Evolutionary conservation across 1,284 basidiomycete genomes (phyloP).

Genomic region (Marasmius tenuissimus): DNA sequence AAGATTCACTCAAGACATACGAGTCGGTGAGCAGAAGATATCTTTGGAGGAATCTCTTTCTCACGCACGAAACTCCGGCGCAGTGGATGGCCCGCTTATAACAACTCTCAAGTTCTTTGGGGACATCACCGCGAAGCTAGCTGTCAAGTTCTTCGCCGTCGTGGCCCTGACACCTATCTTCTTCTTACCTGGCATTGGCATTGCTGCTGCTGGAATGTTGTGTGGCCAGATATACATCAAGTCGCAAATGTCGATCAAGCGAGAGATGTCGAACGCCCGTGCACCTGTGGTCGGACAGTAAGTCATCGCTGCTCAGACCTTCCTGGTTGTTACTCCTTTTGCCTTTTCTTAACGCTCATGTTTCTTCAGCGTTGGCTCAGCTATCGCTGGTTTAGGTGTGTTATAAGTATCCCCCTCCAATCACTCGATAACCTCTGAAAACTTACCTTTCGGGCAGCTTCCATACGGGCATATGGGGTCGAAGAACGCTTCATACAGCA

Average conservation of each 20-base stretch:
- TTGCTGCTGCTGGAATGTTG: slow-evolving; percentile 33
- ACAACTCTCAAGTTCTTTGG: slow-evolving; percentile 14
- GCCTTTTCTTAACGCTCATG: slow-evolving; percentile 34
- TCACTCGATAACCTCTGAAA: neutral
- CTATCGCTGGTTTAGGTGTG: slow-evolving; percentile 65
- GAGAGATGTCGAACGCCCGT: slow-evolving; percentile 60
- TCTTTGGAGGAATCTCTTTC: neutral
- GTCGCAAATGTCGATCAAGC: slow-evolving; percentile 62
- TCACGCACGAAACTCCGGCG: neutral
- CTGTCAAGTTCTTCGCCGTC: slow-evolving; percentile 39
- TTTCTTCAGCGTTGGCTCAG: slow-evolving; percentile 55
- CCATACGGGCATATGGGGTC: slow-evolving; percentile 46
- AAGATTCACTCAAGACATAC: neutral
- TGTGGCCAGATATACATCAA: slow-evolving; percentile 46
- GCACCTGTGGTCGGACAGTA: slow-evolving; percentile 56
- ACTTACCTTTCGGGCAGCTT: slow-evolving; percentile 2
- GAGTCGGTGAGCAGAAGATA: neutral
- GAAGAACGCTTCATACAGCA: slow-evolving; percentile 38
- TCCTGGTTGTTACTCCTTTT: neutral
- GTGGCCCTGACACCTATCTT: slow-evolving; percentile 41
- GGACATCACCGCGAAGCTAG: slow-evolving; percentile 16
- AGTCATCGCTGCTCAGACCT: neutral
- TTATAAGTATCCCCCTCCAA: slow-evolving; percentile 9
- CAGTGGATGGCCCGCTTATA: slow-evolving; percentile 21
- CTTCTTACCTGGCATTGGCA: slow-evolving; percentile 29